Evolutionary conservation across 345 rosid genomes (phyloP).

Genomic region (Melaleuca alternifolia): DNA sequence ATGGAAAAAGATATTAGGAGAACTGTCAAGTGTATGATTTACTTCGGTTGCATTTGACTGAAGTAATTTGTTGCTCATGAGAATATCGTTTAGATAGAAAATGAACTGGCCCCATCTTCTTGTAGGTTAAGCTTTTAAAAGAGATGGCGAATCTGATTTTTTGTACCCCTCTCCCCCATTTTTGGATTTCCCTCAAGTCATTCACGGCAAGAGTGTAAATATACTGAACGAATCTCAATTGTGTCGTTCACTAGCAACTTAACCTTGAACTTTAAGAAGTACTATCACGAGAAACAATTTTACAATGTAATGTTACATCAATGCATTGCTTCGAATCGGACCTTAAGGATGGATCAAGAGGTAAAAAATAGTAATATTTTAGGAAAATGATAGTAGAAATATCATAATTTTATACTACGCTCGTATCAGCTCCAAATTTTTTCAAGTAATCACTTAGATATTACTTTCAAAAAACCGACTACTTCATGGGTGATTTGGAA

Average conservation of each 20-base stretch:
- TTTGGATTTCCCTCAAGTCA: not conserved
- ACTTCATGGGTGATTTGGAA: not conserved
- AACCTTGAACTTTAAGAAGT: not conserved
- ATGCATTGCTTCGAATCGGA: not conserved
- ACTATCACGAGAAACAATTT: not conserved
- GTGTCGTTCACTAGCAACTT: not conserved
- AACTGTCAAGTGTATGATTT: not conserved
- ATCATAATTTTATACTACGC: accelerated
- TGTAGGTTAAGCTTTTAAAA: not conserved
- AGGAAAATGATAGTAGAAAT: not conserved
- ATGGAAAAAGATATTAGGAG: not conserved
- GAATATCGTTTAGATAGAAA: not conserved
- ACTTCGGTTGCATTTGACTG: not conserved
- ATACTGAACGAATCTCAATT: not conserved
- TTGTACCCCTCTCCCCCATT: not conserved
- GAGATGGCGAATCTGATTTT: not conserved
- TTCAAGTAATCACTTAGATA: not conserved
- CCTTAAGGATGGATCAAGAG: not conserved
- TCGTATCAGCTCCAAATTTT: accelerated
- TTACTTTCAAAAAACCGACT: not conserved
- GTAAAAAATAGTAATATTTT: accelerated
- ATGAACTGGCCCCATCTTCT: not conserved
- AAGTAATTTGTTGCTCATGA: not conserved
- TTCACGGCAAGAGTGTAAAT: not conserved
- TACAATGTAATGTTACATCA: not conserved